Conservation (phyloP, 1,139 yeast species). For the Candida sanyaensis region DNA sequence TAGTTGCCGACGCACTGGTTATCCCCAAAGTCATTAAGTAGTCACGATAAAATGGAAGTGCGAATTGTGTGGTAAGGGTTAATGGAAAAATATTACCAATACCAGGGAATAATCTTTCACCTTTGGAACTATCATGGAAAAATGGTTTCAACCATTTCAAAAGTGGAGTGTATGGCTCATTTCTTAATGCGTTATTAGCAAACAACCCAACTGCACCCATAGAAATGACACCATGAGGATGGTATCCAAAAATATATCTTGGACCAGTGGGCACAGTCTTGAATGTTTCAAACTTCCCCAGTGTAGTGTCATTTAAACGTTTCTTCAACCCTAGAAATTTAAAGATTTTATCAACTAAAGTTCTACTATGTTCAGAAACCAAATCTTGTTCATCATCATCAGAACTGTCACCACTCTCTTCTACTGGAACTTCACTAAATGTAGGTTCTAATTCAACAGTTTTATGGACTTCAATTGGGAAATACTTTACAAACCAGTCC, state of each 20-base stretch:
- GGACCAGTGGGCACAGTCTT: slow-evolving; percentile 60
- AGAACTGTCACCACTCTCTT: slow-evolving; percentile 19
- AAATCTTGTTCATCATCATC: slow-evolving; percentile 51
- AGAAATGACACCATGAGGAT: slow-evolving; percentile 96
- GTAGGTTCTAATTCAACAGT: slow-evolving; percentile 77
- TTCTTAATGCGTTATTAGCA: slow-evolving; percentile 71
- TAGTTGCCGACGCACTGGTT: slow-evolving; percentile 79
- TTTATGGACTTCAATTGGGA: slow-evolving; percentile 75
- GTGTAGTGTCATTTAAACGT: slow-evolving; percentile 27
- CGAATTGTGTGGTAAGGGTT: slow-evolving; percentile 83
- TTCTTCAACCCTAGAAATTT: slow-evolving; percentile 40
- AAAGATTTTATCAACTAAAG: slow-evolving; percentile 39
- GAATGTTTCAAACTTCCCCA: slow-evolving; percentile 14
- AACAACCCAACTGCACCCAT: slow-evolving; percentile 89
- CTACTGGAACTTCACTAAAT: slow-evolving; percentile 42
- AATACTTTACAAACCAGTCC: slow-evolving; percentile 75
- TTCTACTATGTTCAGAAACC: slow-evolving; percentile 39
- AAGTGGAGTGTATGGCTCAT: slow-evolving; percentile 47
- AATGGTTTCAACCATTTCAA: slow-evolving; percentile 55
- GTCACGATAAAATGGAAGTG: slow-evolving; percentile 86
- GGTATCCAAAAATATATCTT: slow-evolving; percentile 87
- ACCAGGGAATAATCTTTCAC: slow-evolving; percentile 72
- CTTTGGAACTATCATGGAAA: slow-evolving; percentile 44
- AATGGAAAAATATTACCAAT: slow-evolving; percentile 70
- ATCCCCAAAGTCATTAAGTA: slow-evolving; percentile 80